Evolutionary conservation across 192 early-diverging fungal genomes (phyloP).

Genomic region (Podila clonocystis): DNA sequence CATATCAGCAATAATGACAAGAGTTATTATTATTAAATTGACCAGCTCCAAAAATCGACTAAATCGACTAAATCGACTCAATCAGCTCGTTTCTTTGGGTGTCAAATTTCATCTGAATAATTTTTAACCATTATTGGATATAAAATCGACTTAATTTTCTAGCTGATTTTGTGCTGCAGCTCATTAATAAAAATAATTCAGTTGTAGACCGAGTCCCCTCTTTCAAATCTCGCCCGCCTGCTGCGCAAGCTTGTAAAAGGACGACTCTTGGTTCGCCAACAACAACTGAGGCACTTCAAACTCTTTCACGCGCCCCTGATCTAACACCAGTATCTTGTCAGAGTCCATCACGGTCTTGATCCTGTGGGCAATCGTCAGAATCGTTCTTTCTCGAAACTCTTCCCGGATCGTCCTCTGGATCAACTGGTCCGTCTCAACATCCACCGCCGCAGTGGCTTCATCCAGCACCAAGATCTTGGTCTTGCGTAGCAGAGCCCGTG

Average conservation of each 20-base stretch:
- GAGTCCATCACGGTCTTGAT: constrained; percentile 48
- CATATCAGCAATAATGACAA: too few species aligned
- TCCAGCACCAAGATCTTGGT: constrained; percentile 81
- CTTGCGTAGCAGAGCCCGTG: constrained; percentile 74
- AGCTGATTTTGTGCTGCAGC: too few species aligned
- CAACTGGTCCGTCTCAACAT: constrained; percentile 31
- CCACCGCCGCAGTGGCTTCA: constrained; percentile 81
- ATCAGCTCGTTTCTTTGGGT: too few species aligned
- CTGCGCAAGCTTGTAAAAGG: not conserved
- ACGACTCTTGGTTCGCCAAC: not conserved
- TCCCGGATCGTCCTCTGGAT: constrained; percentile 54
- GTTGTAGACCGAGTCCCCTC: too few species aligned
- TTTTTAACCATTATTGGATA: too few species aligned
- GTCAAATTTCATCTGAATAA: too few species aligned
- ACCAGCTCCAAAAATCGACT: too few species aligned
- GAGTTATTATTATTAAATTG: too few species aligned
- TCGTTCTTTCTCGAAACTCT: constrained; percentile 48
- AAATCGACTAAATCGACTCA: too few species aligned
- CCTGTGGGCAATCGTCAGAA: constrained; percentile 66
- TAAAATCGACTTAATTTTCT: too few species aligned
- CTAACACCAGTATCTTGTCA: constrained; percentile 49
- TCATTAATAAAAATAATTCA: too few species aligned
- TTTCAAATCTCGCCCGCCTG: constrained; percentile 5
- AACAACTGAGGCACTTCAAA: constrained; percentile 6
- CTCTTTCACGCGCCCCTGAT: constrained; percentile 41